Evolutionary conservation across 2,329 filamentous ascomycete genomes (phyloP).

Genomic region (Pseudogymnoascus sp.): DNA sequence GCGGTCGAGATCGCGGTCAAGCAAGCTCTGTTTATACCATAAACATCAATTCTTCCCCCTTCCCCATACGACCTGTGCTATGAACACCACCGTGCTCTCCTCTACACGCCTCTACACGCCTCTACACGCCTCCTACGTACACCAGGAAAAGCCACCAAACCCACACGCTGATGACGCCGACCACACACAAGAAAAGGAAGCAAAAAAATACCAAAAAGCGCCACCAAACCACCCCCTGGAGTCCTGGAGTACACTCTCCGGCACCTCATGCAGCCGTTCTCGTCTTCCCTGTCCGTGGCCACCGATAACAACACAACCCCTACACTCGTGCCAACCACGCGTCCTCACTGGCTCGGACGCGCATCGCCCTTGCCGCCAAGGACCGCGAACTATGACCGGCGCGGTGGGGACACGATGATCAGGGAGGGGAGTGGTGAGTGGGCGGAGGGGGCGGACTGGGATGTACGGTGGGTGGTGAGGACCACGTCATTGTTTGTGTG

Average conservation of each 20-base stretch:
- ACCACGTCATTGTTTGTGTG: neutral
- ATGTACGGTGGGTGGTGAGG: neutral
- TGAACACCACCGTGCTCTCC: neutral
- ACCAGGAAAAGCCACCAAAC: neutral
- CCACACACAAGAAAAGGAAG: neutral
- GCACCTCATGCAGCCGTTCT: slow-evolving; percentile 1
- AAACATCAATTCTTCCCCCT: neutral
- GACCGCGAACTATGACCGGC: neutral
- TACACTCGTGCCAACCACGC: neutral
- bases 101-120: neutral
- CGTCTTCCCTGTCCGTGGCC: neutral
- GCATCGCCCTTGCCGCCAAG: neutral
- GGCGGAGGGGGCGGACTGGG: neutral
- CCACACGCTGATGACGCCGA: neutral
- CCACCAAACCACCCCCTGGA: neutral
- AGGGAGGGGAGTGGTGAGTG: neutral
- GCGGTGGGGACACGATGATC: neutral
- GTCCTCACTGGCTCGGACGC: neutral
- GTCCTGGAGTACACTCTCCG: neutral
- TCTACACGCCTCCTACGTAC: neutral
- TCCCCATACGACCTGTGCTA: neutral
- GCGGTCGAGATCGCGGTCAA: neutral
- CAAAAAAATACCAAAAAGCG: neutral
- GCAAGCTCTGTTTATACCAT: neutral
- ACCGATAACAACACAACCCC: neutral